A percentile compares a stretch with the other conserved stretches of the same genome.
These are phyloP conservation scores for Plasmodium cynomolgi DNA, from an alignment of 169 alveolate genomes.

Conservation along the genomic window DNA sequence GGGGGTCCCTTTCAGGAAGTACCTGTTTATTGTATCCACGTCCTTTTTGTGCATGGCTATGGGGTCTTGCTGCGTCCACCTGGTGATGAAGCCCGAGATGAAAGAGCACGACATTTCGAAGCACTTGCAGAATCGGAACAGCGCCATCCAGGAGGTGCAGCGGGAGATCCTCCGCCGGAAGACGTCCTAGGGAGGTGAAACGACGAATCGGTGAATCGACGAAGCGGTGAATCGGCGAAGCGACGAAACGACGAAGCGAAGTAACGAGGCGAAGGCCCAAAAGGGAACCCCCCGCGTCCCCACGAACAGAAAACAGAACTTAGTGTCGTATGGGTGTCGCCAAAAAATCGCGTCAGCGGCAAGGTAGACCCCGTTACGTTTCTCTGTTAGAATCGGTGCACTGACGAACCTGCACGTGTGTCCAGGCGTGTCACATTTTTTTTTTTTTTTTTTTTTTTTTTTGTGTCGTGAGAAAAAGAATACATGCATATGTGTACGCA, in stretches of 20 bases:
- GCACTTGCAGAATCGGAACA: conserved; percentile 38
- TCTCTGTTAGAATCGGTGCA: not conserved
- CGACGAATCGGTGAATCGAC: not conserved
- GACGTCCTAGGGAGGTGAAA: not conserved
- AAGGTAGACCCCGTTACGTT: not conserved
- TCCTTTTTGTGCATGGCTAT: conserved; percentile 72
- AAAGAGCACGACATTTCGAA: conserved; percentile 39
- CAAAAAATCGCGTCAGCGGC: not conserved
- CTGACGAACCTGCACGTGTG: not conserved
- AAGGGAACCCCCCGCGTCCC: not conserved
- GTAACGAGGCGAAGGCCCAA: not conserved
- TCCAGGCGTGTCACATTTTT: not conserved
- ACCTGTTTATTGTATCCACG: conserved; percentile 55
- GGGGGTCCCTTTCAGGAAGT: conserved; percentile 53
- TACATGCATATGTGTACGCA: not conserved
- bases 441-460: not conserved
- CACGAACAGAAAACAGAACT: not conserved
- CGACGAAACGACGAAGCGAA: too few species aligned
- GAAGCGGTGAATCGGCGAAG: not conserved
- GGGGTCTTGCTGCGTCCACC: conserved; percentile 72
- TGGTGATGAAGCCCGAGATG: conserved; percentile 70
- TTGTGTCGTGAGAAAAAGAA: not conserved
- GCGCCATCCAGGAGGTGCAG: conserved; percentile 46
- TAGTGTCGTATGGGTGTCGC: not conserved
- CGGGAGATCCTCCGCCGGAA: conserved; percentile 23